These are phyloP conservation scores for Trifolium fragiferum DNA, from an alignment of 306 rosid genomes.

Conservation along the genomic window DNA sequence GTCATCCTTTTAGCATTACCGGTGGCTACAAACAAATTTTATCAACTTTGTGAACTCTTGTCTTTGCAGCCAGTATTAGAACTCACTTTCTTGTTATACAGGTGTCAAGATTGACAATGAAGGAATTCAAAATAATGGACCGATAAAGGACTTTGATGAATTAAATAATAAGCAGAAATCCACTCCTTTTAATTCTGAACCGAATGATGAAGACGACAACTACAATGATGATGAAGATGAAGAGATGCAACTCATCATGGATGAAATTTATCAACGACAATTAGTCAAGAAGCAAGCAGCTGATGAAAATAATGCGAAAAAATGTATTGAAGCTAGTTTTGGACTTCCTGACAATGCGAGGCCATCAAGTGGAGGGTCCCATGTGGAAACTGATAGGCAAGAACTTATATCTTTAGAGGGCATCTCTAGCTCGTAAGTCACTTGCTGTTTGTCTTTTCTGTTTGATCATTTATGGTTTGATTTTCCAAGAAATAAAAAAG, in stretches of 20 bases:
- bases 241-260: not conserved
- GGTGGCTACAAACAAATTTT: not conserved
- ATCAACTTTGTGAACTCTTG: not conserved
- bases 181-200: not conserved
- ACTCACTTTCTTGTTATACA: not conserved
- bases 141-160: not conserved
- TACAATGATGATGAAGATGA: not conserved
- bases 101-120: not conserved
- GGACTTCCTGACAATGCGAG: not conserved
- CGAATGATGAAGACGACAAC: not conserved
- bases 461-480: not conserved
- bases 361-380: constrained; percentile 2
- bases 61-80: not conserved
- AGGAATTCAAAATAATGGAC: not conserved
- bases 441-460: not conserved
- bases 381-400: not conserved
- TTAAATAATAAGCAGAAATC: not conserved
- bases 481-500: not conserved
- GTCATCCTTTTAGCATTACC: not conserved
- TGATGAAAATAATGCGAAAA: not conserved
- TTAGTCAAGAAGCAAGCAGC: not conserved
- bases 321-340: not conserved
- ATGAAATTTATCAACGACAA: not conserved
- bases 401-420: not conserved
- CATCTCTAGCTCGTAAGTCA: not conserved